phyloP scores from a whole-genome alignment of 1,284 basidiomycete genomes.

The Caloboletus inedulis region DNA sequence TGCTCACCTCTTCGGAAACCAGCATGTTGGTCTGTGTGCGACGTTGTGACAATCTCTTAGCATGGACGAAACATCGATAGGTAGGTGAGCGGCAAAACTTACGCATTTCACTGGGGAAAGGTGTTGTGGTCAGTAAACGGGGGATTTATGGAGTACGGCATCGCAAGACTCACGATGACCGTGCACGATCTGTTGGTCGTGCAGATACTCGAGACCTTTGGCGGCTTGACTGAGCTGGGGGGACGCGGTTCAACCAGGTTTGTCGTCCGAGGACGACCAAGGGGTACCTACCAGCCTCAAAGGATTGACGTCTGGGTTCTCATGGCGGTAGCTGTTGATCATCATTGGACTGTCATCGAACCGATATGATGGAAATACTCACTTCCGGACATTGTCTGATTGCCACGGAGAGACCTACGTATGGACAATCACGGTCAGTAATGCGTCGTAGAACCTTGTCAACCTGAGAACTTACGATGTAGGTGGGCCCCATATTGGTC shows the following conservation, averaged over 20 bases:
- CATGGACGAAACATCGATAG: background rate
- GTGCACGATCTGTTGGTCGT: constrained; percentile 46
- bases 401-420: constrained; percentile 64
- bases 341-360: constrained; percentile 1
- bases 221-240: constrained; percentile 47
- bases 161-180: constrained; percentile 47
- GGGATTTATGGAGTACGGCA: background rate
- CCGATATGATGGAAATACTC: constrained; percentile 12
- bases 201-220: constrained; percentile 52
- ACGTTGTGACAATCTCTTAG: constrained; percentile 6
- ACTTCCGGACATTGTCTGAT: constrained; percentile 53
- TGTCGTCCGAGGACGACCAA: background rate
- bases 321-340: constrained; percentile 38
- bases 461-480: constrained; percentile 38
- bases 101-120: constrained; percentile 54
- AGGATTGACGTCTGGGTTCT: constrained; percentile 37
- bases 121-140: background rate
- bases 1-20: constrained; percentile 37
- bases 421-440: constrained; percentile 2
- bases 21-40: constrained; percentile 51
- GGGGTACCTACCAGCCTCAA: constrained; percentile 39
- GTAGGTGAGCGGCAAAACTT: constrained; percentile 24
- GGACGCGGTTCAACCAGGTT: constrained; percentile 1
- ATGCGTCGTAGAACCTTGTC: background rate
- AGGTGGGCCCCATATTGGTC: constrained; percentile 47